Percentiles rank a stretch among this genome's conserved stretches.
Evolutionary conservation across 1,284 basidiomycete species (phyloP).

Genomic region (Gomphus sp.): DNA sequence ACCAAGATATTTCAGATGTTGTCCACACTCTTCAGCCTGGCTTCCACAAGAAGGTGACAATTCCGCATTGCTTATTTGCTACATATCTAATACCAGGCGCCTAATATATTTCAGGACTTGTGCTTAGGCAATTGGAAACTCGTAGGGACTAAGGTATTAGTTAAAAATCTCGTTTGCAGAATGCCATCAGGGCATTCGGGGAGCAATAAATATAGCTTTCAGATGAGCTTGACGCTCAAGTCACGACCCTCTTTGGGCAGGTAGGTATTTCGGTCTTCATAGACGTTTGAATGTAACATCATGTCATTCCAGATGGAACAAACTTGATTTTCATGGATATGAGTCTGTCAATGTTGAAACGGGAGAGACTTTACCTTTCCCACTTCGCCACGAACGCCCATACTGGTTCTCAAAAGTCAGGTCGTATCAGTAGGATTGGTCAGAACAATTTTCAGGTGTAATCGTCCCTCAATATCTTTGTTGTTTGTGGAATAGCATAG

Average conservation of each 20-base stretch:
- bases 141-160: slow-evolving; percentile 43
- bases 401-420: slow-evolving; percentile 90
- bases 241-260: slow-evolving; percentile 66
- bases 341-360: slow-evolving; percentile 65
- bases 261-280: slow-evolving; percentile 15
- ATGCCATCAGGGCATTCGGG: slow-evolving; percentile 8
- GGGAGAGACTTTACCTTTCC: slow-evolving; percentile 65
- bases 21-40: slow-evolving; percentile 72
- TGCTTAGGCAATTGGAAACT: slow-evolving; percentile 63
- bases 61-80: background rate
- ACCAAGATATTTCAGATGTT: slow-evolving; percentile 59
- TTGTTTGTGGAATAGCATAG: background rate
- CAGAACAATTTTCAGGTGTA: background rate
- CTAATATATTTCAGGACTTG: slow-evolving; percentile 41
- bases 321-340: slow-evolving; percentile 69
- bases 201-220: slow-evolving; percentile 64
- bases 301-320: slow-evolving; percentile 59
- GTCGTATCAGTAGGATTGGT: slow-evolving; percentile 31
- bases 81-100: background rate
- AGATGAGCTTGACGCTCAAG: slow-evolving; percentile 74
- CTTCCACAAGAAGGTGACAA: slow-evolving; percentile 66
- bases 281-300: background rate
- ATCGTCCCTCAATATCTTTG: background rate
- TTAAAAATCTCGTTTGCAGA: slow-evolving; percentile 53
- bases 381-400: slow-evolving; percentile 76